Base-by-base conservation (phyloP, 192 early-diverging fungal species). In the Mortierella alpina region DNA sequence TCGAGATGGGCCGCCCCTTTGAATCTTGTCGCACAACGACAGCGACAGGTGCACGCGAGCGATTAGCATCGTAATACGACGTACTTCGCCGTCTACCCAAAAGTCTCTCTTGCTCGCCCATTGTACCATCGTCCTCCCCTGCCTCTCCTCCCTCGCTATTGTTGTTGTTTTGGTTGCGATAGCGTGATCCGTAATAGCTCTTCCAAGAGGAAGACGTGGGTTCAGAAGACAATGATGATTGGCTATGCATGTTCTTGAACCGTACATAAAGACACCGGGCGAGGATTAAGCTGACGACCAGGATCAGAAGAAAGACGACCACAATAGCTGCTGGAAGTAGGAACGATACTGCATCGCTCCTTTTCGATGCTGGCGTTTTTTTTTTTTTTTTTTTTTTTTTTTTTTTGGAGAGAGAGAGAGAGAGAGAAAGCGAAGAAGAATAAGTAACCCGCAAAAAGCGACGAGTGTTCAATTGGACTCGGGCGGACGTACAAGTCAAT, bases 61-160 rank as follows among this genome's bases (percentile, higher is more conserved):
- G 64, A 42, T 80, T 80, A 13, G 77, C 65, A 55, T 80, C 69
- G 51, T 72, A 80, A 22, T 80, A 80, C 0, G 77, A 80, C 4
- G 77, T 80, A 23, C 70, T 72, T 41, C 69, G 59, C 20, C 77
- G 77, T 63, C 77, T 18, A 9, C 63, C 77, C 60, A 80, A 59
- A 0, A 80, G 50, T 18, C 65, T 51, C n/a, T 67, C 77, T 1
- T 68, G 59, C 22, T 80, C 69, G 10, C 63, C 44, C 13, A 48
- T n/a, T 6, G 20, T 42, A 18, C 65, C 66, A 9, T 62, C 69
- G 6, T 63, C 64, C 11, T 66, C 68, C 0, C 18, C 13, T 23
- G 63, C 65, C 4, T 63, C 59, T 13, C 64, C 52, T 4, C 63
- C 47, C 0, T 56, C 46, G 2, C 40, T 46, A 11, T 14, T 47